Conservation (phyloP, 208 protist species). For the Acanthamoeba rhysodes region DNA sequence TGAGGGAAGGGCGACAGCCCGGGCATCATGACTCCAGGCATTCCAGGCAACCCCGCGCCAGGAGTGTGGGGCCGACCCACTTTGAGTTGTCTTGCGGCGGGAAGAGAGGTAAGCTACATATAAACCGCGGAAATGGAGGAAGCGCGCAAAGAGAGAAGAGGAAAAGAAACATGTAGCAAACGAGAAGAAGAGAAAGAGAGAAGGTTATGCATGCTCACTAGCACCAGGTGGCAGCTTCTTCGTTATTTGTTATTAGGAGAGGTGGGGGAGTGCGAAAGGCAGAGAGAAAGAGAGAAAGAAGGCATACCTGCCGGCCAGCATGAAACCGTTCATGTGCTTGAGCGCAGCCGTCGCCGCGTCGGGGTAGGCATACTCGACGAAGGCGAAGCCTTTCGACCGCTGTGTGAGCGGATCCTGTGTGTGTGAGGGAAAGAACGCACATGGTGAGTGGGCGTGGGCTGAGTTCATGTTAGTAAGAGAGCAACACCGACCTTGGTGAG, state of each 20-base stretch:
- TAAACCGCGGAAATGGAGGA: not conserved
- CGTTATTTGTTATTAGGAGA: not conserved
- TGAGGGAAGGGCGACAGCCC: not conserved
- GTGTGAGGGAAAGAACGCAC: not conserved
- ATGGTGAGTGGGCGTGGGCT: not conserved
- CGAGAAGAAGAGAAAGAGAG: not conserved
- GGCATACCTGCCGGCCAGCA: constrained; percentile 67
- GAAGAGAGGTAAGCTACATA: constrained; percentile 42
- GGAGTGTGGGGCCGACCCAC: constrained; percentile 49
- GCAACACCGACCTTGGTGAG: constrained; percentile 8
- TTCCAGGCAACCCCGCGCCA: not conserved
- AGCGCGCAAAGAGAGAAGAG: not conserved
- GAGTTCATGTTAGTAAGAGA: not conserved
- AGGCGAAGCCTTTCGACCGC: constrained; percentile 42
- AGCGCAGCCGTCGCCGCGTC: constrained; percentile 26
- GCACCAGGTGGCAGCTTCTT: not conserved
- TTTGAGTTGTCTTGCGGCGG: constrained; percentile 65
- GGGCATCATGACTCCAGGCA: constrained; percentile 22
- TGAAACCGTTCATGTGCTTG: constrained; percentile 51
- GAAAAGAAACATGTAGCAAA: constrained; percentile 9
- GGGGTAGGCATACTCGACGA: constrained; percentile 62
- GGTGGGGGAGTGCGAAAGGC: not conserved
- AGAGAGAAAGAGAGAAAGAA: not conserved
- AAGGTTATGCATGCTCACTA: constrained; percentile 7
- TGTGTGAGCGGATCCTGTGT: constrained; percentile 39